Percentiles rank a stretch among this genome's conserved stretches.
Evolutionary conservation across 2,329 filamentous ascomycete species (phyloP).

Genomic region (Lecanicillium sp.): DNA sequence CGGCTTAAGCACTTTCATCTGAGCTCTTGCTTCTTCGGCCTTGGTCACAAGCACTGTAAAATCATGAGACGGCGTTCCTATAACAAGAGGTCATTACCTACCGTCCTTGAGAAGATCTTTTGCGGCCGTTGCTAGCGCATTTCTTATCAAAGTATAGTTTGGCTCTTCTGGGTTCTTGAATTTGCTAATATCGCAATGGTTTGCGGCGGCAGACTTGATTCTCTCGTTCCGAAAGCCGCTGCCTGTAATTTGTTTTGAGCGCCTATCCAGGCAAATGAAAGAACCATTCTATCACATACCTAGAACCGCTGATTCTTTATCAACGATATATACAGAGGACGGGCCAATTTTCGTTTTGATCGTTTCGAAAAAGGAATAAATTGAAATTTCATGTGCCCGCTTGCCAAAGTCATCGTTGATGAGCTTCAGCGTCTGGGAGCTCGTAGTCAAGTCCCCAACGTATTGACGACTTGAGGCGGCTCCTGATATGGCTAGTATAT

Average conservation of each 20-base stretch:
- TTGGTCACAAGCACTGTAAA: constrained; percentile 12
- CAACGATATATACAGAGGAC: constrained; percentile 23
- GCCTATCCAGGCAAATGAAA: neutral
- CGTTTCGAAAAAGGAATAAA: constrained; percentile 32
- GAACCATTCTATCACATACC: constrained; percentile 16
- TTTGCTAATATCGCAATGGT: constrained; percentile 28
- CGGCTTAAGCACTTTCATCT: constrained; percentile 15
- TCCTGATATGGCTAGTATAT: constrained; percentile 19
- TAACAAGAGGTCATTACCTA: neutral
- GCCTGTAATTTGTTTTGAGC: constrained; percentile 1
- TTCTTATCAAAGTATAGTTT: constrained; percentile 22
- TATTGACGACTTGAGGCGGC: constrained; percentile 19
- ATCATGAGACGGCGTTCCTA: neutral
- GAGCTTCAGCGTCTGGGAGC: constrained; percentile 20
- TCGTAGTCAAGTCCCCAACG: constrained; percentile 20
- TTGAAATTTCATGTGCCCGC: constrained; percentile 19
- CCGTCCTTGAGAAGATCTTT: constrained; percentile 18
- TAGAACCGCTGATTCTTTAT: constrained; percentile 28
- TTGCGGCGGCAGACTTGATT: constrained; percentile 22
- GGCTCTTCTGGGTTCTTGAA: constrained; percentile 23
- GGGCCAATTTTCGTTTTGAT: constrained; percentile 20
- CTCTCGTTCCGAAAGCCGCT: constrained; percentile 21
- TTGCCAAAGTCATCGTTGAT: constrained; percentile 30
- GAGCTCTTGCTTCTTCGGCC: constrained; percentile 8
- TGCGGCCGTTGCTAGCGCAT: constrained; percentile 19